phyloP scores from a whole-genome alignment of 768 basidiomycete species.

The Trametes punicea region DNA sequence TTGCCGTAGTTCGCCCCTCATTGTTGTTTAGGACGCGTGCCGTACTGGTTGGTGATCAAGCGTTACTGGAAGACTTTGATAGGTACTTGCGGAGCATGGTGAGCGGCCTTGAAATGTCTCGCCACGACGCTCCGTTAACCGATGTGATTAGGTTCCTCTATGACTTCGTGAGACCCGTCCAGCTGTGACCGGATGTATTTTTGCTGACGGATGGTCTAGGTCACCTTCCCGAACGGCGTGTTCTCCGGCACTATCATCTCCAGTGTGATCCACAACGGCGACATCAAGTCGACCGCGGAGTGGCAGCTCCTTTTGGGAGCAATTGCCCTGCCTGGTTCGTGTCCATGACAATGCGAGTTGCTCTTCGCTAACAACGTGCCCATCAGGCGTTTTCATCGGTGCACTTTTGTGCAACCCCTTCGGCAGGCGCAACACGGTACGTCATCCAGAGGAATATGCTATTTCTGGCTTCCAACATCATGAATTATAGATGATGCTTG shows the following conservation, averaged over 20 bases:
- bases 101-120: slow-evolving; percentile 6
- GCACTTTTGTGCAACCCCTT: slow-evolving; percentile 47
- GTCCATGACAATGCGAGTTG: slow-evolving; percentile 27
- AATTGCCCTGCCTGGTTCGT: slow-evolving; percentile 57
- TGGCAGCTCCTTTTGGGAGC: slow-evolving; percentile 65
- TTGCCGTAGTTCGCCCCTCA: neutral
- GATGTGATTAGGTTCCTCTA: slow-evolving; percentile 54
- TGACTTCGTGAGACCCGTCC: slow-evolving; percentile 47
- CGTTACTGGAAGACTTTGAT: slow-evolving; percentile 67
- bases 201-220: slow-evolving; percentile 31
- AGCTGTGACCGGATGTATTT: neutral
- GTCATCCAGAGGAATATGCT: slow-evolving; percentile 19
- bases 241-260: slow-evolving; percentile 68
- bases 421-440: slow-evolving; percentile 56
- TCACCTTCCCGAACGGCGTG: slow-evolving; percentile 72
- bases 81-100: slow-evolving; percentile 76
- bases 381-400: slow-evolving; percentile 33
- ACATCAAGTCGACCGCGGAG: slow-evolving; percentile 60
- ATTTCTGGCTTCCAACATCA: neutral
- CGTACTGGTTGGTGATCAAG: slow-evolving; percentile 56
- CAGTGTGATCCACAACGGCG: slow-evolving; percentile 53
- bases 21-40: slow-evolving; percentile 43
- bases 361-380: neutral
- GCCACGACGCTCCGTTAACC: neutral
- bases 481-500: slow-evolving; percentile 53